Evolutionary conservation across 2,329 filamentous ascomycete genomes (phyloP).

Genomic region (Phyllachora maydis): DNA sequence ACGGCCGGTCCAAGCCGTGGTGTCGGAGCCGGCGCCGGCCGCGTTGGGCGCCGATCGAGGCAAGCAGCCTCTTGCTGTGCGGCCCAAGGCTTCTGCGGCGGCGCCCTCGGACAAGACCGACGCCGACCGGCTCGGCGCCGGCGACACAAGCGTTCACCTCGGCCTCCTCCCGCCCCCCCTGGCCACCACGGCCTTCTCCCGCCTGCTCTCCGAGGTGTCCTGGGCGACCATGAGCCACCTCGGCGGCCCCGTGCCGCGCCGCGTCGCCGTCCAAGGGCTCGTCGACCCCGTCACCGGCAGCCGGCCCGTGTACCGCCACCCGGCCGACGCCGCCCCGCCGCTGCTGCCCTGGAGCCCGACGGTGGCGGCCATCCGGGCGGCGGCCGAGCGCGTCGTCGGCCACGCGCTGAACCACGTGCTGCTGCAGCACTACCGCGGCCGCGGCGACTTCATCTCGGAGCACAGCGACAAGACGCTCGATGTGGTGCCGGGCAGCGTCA

Average conservation of each 20-base stretch:
- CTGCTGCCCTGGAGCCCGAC: conserved; percentile 55
- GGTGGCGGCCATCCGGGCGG: conserved; percentile 44
- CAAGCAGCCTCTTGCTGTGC: too few relatives aligned
- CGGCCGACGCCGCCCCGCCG: conserved; percentile 69
- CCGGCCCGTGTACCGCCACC: conserved; percentile 86
- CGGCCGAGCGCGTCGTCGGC: conserved; percentile 51
- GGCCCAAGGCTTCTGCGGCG: too few relatives aligned
- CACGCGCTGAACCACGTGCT: conserved; percentile 79
- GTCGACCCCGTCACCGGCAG: conserved; percentile 49
- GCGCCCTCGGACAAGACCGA: too few relatives aligned
- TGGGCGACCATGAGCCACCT: conserved; percentile 92
- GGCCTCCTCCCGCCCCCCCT: conserved; percentile 42
- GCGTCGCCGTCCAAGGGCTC: conserved; percentile 74
- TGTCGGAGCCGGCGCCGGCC: too few relatives aligned
- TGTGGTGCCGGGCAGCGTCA: conserved; percentile 59
- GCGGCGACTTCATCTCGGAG: conserved; percentile 83
- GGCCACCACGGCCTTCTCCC: conserved; percentile 42
- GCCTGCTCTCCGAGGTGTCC: conserved; percentile 50
- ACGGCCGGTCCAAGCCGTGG: too few relatives aligned
- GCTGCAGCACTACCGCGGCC: conserved; percentile 81
- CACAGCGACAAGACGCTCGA: conserved; percentile 96
- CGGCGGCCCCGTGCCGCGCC: conserved; percentile 73
- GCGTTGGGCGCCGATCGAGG: too few relatives aligned
- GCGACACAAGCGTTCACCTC: conserved; percentile 57
- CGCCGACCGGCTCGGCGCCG: conserved; percentile 46